Base-by-base conservation (phyloP, 148 eudicot genomes). In the Diospyros lotus region DNA sequence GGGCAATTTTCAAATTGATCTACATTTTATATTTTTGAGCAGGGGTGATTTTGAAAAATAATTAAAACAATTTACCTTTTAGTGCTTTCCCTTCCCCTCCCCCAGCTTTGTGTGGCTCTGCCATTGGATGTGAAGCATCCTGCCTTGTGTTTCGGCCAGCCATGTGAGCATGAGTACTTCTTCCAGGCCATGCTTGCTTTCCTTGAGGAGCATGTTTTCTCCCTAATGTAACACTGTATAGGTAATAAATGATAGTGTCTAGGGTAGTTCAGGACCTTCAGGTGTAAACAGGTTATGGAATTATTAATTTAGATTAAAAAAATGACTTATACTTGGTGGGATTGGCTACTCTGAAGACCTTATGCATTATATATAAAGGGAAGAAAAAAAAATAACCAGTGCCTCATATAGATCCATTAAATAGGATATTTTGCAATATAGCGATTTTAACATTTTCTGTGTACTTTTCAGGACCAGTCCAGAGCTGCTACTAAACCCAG, bases 401-500 rank as follows among this genome's bases (percentile, higher is more conserved):
- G 8, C 11, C 28, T 28, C 28, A 28, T 28, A 2, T 14, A 11
- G 5, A 67, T 68, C 6, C 64, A 71, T 2, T 71, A 40, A 7
- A 58, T 39, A 40, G 46, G 48, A 51, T 18, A 60, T 42, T 1
- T 71, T 71, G 74, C 28, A 39, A 41, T 54, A 68, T 45, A 4
- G 15, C 73, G 55, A 12, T 66, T 78, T 75, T 62, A 44, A 67
- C 69, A 41, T 68, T 73, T 77, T 44, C 43, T 18, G 58, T 77
- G 39, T 73, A 17, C 18, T 80, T 93, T 88, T 78, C 95, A 94
- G 98, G 96, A 92, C 96, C 67, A 90, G 97, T 82, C 86, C 98
- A 43, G 98, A 94, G 80, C 94, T 94, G 83, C 90, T 94, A 61
- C 91, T 94, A 60, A 94, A 94, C 83, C 90, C 98, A 76, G 98